A percentile compares a stretch with the other conserved stretches of the same genome.
Evolutionary conservation across 2,329 filamentous ascomycete species (phyloP).

Genomic region (Arthrobotrys iridis): DNA sequence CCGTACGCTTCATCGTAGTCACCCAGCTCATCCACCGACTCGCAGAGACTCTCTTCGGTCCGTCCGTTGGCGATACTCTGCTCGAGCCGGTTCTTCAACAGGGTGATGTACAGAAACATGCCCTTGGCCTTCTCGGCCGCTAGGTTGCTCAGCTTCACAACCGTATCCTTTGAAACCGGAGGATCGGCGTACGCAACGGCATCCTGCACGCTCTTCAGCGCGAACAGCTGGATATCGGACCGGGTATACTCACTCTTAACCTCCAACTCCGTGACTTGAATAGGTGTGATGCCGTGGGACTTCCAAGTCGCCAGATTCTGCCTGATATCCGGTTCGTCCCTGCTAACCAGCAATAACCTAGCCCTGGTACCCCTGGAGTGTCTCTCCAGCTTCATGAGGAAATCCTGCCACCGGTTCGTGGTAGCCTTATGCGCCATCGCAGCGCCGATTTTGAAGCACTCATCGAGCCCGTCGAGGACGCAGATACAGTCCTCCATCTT

Average conservation of each 20-base stretch:
- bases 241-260: slow-evolving; percentile 36
- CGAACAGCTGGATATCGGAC: slow-evolving; percentile 41
- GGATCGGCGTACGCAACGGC: slow-evolving; percentile 26
- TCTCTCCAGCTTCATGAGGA: slow-evolving; percentile 35
- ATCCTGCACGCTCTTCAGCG: slow-evolving; percentile 18
- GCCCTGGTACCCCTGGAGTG: slow-evolving; percentile 12
- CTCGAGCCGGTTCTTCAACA: slow-evolving; percentile 29
- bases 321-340: slow-evolving; percentile 42
- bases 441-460: slow-evolving; percentile 42
- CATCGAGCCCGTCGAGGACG: slow-evolving; percentile 54
- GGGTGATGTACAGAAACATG: slow-evolving; percentile 51
- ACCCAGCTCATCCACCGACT: slow-evolving; percentile 24
- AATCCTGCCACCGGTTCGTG: slow-evolving; percentile 38
- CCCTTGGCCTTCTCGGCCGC: slow-evolving; percentile 38
- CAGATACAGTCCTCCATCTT: slow-evolving; percentile 29
- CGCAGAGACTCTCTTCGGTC: slow-evolving; percentile 26
- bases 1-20: slow-evolving; percentile 49
- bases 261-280: slow-evolving; percentile 30
- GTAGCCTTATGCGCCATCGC: slow-evolving; percentile 25
- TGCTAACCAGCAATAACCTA: slow-evolving; percentile 48
- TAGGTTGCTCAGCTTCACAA: slow-evolving; percentile 17
- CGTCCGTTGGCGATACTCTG: slow-evolving; percentile 21
- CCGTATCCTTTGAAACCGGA: slow-evolving; percentile 27
- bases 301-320: slow-evolving; percentile 17
- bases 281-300: neutral